These are phyloP conservation scores for Vitis hybrid DNA, from an alignment of 177 flowering plant species.

Conservation along the genomic window DNA sequence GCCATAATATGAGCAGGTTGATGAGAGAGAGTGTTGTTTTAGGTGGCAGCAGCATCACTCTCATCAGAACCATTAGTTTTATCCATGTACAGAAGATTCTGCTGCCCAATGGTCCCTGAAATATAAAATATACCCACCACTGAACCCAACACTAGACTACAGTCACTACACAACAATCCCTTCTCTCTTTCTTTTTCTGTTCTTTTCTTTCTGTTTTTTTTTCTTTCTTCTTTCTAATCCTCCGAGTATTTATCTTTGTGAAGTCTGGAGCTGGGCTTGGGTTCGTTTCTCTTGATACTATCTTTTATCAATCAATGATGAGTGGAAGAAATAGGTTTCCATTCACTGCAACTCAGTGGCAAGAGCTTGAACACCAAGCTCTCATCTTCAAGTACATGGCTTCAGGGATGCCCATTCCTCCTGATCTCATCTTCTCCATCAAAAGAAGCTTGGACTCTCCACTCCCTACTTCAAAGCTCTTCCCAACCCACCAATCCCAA, in stretches of 20 bases:
- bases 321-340: constrained; percentile 50
- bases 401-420: constrained; percentile 73
- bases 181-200: constrained; percentile 4
- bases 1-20: constrained; percentile 37
- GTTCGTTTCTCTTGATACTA: background rate
- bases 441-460: constrained; percentile 50
- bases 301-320: constrained; percentile 19
- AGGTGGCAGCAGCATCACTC: constrained; percentile 24
- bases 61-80: constrained; percentile 58
- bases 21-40: constrained; percentile 14
- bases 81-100: constrained; percentile 70
- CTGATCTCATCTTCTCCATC: constrained; percentile 69
- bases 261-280: background rate
- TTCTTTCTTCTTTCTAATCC: too few relatives aligned
- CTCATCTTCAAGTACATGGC: constrained; percentile 73
- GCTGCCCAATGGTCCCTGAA: constrained; percentile 59
- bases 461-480: constrained; percentile 32
- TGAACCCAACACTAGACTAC: background rate
- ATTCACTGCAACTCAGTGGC: constrained; percentile 76
- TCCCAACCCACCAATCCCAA: constrained; percentile 45
- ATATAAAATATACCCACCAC: constrained; percentile 45
- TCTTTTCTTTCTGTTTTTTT: background rate
- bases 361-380: constrained; percentile 89
- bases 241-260: background rate
- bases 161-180: background rate